A percentile compares a stretch with the other conserved stretches of the same genome.
Evolutionary conservation across 2,329 filamentous ascomycete species (phyloP).

Genomic region (Colletotrichum sp.): DNA sequence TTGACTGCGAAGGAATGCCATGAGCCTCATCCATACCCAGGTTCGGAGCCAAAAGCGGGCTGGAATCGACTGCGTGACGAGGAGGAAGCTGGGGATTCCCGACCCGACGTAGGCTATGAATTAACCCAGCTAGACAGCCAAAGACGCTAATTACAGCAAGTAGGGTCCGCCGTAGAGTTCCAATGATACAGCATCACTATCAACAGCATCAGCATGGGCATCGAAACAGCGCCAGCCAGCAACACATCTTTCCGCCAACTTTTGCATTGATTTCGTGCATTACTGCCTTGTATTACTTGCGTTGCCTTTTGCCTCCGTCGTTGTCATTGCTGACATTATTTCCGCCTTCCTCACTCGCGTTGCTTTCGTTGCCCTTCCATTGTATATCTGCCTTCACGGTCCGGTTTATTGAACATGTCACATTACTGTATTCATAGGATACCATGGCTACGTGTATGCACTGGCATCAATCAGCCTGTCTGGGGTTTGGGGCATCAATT

Average conservation of each 20-base stretch:
- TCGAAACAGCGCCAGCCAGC: background rate
- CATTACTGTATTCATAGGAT: background rate
- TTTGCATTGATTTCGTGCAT: background rate
- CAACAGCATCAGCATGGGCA: background rate
- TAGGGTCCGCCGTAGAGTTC: conserved; percentile 11
- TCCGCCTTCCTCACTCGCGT: background rate
- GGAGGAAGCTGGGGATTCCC: conserved; percentile 47
- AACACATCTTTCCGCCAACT: background rate
- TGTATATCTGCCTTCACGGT: background rate
- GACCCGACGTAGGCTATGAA: conserved; percentile 43
- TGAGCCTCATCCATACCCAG: conserved; percentile 60
- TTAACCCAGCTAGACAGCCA: conserved; percentile 29
- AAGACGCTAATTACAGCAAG: conserved; percentile 16
- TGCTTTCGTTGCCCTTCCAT: background rate
- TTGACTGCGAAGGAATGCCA: conserved; percentile 58
- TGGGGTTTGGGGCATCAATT: conserved; percentile 16
- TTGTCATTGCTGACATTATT: background rate
- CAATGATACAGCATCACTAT: background rate
- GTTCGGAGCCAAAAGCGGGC: conserved; percentile 33
- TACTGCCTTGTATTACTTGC: background rate
- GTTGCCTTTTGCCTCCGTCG: background rate
- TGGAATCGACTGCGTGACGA: conserved; percentile 58
- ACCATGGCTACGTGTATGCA: background rate
- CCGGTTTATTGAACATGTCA: background rate
- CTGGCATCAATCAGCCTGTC: background rate